These are phyloP conservation scores for Spinacia oleracea DNA, from an alignment of 179 eudicot genomes.

Conservation along the genomic window DNA sequence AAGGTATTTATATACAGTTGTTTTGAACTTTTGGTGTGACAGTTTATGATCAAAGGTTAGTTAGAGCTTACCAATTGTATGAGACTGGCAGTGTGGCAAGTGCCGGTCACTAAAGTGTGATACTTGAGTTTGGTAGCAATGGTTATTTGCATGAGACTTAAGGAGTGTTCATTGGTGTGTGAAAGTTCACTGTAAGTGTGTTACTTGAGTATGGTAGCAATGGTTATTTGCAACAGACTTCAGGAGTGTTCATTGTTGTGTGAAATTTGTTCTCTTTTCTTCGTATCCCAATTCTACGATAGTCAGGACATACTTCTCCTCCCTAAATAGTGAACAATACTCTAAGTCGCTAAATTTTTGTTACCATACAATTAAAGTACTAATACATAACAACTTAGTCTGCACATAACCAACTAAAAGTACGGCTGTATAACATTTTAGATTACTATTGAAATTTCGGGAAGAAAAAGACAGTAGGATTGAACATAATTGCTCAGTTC, in stretches of 20 bases:
- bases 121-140: background rate
- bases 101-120: constrained; percentile 11
- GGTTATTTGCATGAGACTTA: constrained; percentile 5
- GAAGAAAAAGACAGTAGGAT: no score
- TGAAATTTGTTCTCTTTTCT: no score
- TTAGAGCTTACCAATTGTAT: constrained; percentile 24
- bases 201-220: background rate
- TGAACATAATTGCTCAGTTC: no score
- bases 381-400: no score
- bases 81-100: constrained; percentile 14
- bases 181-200: background rate
- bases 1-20: constrained; percentile 20
- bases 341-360: no score
- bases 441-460: no score
- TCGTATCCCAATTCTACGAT: no score
- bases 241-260: background rate
- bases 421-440: no score
- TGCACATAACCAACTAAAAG: no score
- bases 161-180: background rate
- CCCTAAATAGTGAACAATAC: no score
- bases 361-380: no score
- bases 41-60: constrained; percentile 12
- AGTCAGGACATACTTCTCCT: no score
- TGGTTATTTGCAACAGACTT: constrained; percentile 2
- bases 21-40: background rate